Evolutionary conservation across 2,329 filamentous ascomycete species (phyloP).

Genomic region (Hysterium pulicare): DNA sequence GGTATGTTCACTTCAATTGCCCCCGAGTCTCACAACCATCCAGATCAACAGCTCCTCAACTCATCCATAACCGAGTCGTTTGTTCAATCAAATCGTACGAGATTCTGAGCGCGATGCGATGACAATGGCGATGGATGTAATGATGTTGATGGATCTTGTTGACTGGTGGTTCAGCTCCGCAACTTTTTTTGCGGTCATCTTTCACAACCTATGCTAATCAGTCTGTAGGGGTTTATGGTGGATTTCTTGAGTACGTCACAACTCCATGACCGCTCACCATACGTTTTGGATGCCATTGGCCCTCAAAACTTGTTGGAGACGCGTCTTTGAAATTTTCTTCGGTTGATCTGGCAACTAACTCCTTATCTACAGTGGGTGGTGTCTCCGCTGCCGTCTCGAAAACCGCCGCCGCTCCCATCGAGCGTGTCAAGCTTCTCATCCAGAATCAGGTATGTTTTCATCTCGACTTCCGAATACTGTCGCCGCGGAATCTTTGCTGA

Average conservation of each 20-base stretch:
- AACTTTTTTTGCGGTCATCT: constrained; percentile 14
- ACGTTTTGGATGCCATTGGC: constrained; percentile 22
- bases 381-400: constrained; percentile 99
- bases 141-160: constrained; percentile 15
- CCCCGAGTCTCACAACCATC: constrained; percentile 12
- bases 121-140: constrained; percentile 18
- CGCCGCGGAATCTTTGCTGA: constrained; percentile 16
- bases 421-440: constrained; percentile 99
- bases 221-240: constrained; percentile 78
- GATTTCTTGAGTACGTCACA: constrained; percentile 94
- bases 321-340: constrained; percentile 8
- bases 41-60: too few species aligned
- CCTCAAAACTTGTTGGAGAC: constrained; percentile 10
- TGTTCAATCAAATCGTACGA: constrained; percentile 26
- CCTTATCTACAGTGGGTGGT: constrained; percentile 81
- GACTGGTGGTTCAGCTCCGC: constrained; percentile 15
- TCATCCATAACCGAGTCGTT: too few species aligned
- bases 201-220: constrained; percentile 26
- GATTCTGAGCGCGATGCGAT: constrained; percentile 11
- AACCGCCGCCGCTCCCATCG: constrained; percentile 98
- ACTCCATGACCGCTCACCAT: constrained; percentile 15
- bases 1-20: constrained; percentile 11
- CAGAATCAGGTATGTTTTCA: constrained; percentile 90
- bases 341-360: constrained; percentile 39
- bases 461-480: neutral